Evolutionary conservation across 768 basidiomycete genomes (phyloP).

Genomic region (Rhodotorula sphaerocarpa): DNA sequence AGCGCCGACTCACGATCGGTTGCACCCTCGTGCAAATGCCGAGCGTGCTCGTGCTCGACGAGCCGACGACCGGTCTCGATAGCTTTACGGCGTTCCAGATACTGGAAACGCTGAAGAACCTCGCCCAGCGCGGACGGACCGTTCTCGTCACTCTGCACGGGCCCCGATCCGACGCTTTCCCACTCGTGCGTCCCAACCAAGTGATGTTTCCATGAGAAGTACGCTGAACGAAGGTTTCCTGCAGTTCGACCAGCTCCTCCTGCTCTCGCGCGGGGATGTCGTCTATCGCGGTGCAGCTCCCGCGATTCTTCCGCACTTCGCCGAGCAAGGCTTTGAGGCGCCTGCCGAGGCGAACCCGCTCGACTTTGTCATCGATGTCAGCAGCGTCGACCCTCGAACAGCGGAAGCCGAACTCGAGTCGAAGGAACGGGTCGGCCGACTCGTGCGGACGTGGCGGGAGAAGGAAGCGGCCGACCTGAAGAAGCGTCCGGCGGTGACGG

Average conservation of each 20-base stretch:
- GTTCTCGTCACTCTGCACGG: constrained; percentile 62
- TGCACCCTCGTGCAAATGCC: constrained; percentile 57
- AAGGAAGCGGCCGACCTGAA: neutral
- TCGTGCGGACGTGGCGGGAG: constrained; percentile 45
- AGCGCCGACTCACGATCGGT: constrained; percentile 51
- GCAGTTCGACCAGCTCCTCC: constrained; percentile 53
- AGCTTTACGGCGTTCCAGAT: constrained; percentile 41
- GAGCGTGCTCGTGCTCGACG: constrained; percentile 57
- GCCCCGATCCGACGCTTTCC: constrained; percentile 53
- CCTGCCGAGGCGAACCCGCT: constrained; percentile 47
- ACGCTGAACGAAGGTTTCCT: neutral
- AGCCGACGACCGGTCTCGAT: constrained; percentile 49
- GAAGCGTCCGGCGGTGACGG: neutral
- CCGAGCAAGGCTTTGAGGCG: constrained; percentile 41
- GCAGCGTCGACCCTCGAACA: constrained; percentile 46
- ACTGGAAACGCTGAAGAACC: constrained; percentile 47
- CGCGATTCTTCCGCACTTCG: constrained; percentile 45
- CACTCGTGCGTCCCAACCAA: neutral
- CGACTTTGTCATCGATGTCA: constrained; percentile 48
- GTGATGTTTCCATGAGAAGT: too few relatives aligned
- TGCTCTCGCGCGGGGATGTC: constrained; percentile 53
- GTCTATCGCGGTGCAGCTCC: constrained; percentile 45
- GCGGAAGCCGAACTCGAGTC: constrained; percentile 45
- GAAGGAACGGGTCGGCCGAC: constrained; percentile 41
- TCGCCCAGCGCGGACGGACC: constrained; percentile 49